Percentiles rank a stretch among this genome's conserved stretches.
These are phyloP conservation scores for Auxenochlorella protothecoides DNA, from an alignment of 139 green algal species.

Conservation along the genomic window DNA sequence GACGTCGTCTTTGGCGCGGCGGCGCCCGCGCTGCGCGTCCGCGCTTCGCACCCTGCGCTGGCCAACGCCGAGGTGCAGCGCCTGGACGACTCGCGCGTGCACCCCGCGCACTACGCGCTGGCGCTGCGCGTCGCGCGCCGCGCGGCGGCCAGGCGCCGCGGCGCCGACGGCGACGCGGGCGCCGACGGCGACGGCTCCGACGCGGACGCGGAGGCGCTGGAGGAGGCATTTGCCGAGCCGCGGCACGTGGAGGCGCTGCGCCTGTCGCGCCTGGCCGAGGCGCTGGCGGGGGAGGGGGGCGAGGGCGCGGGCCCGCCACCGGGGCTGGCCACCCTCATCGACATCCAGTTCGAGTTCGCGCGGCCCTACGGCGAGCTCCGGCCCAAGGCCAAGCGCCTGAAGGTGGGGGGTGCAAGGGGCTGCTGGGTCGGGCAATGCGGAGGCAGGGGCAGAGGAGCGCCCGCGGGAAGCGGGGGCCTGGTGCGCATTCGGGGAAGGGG, in stretches of 20 bases:
- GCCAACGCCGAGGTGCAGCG: constrained; percentile 51
- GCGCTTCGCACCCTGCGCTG: constrained; percentile 28
- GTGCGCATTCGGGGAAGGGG: no score
- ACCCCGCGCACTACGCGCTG: constrained; percentile 47
- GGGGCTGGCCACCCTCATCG: constrained; percentile 43
- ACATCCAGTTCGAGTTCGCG: constrained; percentile 59
- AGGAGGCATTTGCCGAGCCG: constrained; percentile 16
- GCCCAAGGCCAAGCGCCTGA: constrained; percentile 1
- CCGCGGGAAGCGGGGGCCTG: background rate
- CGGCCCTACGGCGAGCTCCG: constrained; percentile 48
- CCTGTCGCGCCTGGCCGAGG: background rate
- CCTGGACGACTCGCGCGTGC: constrained; percentile 72
- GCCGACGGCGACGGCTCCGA: constrained; percentile 10
- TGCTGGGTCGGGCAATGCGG: no score
- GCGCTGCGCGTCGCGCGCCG: constrained; percentile 22
- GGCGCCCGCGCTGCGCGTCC: constrained; percentile 55
- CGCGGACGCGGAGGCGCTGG: constrained; percentile 19
- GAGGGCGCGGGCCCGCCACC: background rate
- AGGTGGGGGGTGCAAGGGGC: background rate
- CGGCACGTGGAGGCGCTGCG: constrained; percentile 1
- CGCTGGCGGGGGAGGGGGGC: background rate
- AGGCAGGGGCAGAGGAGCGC: background rate
- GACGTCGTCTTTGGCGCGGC: constrained; percentile 60
- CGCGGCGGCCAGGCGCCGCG: background rate
- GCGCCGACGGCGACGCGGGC: background rate